Percentiles rank a stretch among this genome's conserved stretches.
phyloP scores from a whole-genome alignment of 2,329 filamentous ascomycete genomes.

The Colletotrichum somersetense region DNA sequence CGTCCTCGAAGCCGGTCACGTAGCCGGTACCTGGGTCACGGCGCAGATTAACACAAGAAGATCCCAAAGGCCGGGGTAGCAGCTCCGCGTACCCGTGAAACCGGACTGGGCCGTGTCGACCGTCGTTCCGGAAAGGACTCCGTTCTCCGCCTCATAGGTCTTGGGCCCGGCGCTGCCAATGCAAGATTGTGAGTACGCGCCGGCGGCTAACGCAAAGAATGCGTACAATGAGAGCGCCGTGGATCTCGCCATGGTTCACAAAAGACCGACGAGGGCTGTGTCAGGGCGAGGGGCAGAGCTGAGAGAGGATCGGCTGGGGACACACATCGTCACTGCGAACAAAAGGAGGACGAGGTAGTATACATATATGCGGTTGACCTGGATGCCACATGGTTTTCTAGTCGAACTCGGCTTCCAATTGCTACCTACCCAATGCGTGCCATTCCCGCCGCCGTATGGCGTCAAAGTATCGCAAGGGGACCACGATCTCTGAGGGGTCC shows the following conservation, averaged over 20 bases:
- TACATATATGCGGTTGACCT: slow-evolving; percentile 18
- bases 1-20: slow-evolving; percentile 59
- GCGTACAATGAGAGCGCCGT: slow-evolving; percentile 28
- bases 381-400: background rate
- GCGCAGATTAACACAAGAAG: background rate
- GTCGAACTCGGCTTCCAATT: background rate
- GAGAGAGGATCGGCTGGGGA: background rate
- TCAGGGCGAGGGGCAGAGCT: background rate
- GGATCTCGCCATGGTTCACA: slow-evolving; percentile 30
- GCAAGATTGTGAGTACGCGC: slow-evolving; percentile 33
- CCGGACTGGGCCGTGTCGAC: slow-evolving; percentile 55
- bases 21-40: slow-evolving; percentile 57
- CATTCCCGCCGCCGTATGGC: slow-evolving; percentile 28
- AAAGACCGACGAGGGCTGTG: slow-evolving; percentile 13
- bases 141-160: slow-evolving; percentile 57
- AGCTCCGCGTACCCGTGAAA: slow-evolving; percentile 49
- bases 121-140: slow-evolving; percentile 54
- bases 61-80: no score
- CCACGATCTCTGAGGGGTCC: slow-evolving; percentile 20
- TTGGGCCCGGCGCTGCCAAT: slow-evolving; percentile 33
- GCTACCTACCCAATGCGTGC: background rate
- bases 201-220: slow-evolving; percentile 35
- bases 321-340: background rate
- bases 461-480: background rate
- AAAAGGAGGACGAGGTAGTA: slow-evolving; percentile 1